Evolutionary conservation across 2,329 filamentous ascomycete species (phyloP).

Genomic region (Parastagonospora nodorum): DNA sequence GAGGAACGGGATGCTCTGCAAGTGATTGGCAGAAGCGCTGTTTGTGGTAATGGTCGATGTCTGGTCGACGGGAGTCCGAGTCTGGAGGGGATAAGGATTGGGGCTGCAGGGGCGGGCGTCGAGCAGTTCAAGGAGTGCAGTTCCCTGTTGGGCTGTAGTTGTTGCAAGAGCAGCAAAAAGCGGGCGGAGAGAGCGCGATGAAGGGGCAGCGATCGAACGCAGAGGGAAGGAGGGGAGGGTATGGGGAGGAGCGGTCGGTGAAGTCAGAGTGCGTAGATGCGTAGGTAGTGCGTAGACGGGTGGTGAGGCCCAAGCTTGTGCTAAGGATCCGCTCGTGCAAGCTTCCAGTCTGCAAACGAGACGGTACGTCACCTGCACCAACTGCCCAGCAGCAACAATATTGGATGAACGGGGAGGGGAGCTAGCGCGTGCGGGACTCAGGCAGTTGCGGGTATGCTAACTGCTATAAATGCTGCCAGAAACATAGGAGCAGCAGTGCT

Average conservation of each 20-base stretch:
- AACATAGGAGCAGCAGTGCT: not conserved
- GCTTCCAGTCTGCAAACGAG: conserved; percentile 30
- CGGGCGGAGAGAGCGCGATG: conserved; percentile 42
- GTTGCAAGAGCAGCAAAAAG: conserved; percentile 33
- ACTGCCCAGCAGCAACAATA: conserved; percentile 9
- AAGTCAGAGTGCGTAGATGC: conserved; percentile 16
- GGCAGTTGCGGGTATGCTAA: conserved; percentile 6
- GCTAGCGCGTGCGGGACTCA: conserved; percentile 8
- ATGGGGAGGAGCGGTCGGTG: conserved; percentile 20
- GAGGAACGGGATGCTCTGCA: conserved; percentile 32
- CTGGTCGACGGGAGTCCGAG: conserved; percentile 18
- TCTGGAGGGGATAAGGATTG: conserved; percentile 42
- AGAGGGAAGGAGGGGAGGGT: conserved; percentile 25
- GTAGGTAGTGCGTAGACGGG: conserved; percentile 20
- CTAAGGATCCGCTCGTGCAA: conserved; percentile 29
- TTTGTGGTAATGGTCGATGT: conserved; percentile 4
- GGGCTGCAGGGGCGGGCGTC: conserved; percentile 38
- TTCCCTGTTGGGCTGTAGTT: conserved; percentile 40
- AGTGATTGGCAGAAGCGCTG: conserved; percentile 31
- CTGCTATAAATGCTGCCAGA: conserved; percentile 13
- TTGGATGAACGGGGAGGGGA: conserved; percentile 6
- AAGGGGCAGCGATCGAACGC: conserved; percentile 45
- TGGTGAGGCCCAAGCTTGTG: conserved; percentile 24
- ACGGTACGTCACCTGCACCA: conserved; percentile 32
- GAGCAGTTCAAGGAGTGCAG: conserved; percentile 45